These are phyloP conservation scores for Fusarium incarnatum DNA, from an alignment of 2,329 filamentous ascomycete species.

Conservation along the genomic window DNA sequence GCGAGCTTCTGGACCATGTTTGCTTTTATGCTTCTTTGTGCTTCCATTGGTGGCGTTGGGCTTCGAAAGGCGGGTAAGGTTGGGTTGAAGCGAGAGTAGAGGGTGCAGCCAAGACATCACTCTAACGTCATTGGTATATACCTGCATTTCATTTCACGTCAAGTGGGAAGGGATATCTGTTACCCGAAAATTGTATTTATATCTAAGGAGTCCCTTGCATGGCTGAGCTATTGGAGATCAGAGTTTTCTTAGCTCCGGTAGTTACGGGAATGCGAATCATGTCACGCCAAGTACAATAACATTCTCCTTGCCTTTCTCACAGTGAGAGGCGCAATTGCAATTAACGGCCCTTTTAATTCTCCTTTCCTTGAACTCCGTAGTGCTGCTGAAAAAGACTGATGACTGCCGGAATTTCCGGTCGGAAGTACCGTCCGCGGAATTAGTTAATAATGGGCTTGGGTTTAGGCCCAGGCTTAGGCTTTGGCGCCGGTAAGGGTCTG, in stretches of 20 bases:
- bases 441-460: neutral
- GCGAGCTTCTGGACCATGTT: conserved; percentile 65
- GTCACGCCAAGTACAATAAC: neutral
- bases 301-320: neutral
- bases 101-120: neutral
- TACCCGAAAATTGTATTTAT: neutral
- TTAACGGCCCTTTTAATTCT: neutral
- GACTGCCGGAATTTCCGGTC: neutral
- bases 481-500: neutral
- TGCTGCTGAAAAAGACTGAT: neutral
- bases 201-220: neutral
- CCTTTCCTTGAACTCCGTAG: neutral
- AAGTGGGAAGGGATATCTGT: neutral
- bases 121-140: neutral
- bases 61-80: conserved; percentile 45
- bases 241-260: neutral
- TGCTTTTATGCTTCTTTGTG: conserved; percentile 58
- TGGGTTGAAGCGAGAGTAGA: conserved; percentile 58
- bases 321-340: neutral
- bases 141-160: neutral
- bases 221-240: neutral
- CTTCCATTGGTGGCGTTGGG: conserved; percentile 54
- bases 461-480: neutral
- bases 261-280: neutral
- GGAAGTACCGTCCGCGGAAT: neutral